Evolutionary conservation across 208 protist genomes (phyloP).

Genomic region (Histomonas meleagridis): DNA sequence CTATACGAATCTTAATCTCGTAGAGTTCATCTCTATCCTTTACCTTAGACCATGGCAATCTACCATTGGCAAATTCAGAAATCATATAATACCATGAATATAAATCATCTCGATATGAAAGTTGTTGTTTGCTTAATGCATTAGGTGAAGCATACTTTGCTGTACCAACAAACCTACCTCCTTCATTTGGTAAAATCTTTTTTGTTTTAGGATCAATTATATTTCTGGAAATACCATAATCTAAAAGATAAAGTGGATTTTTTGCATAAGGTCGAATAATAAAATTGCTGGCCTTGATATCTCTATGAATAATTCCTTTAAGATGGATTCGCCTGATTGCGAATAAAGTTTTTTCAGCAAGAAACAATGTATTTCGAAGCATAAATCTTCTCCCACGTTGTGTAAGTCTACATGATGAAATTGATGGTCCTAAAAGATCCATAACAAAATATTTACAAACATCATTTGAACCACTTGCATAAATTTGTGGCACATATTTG

Average conservation of each 20-base stretch:
- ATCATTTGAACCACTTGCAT: not conserved
- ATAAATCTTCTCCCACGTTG: not conserved
- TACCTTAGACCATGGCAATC: not conserved
- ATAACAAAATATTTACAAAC: not conserved
- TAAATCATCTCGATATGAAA: not conserved
- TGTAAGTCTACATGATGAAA: not conserved
- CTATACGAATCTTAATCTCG: not conserved
- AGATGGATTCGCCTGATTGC: not conserved
- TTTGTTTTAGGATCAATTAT: not conserved
- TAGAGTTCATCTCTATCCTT: not conserved
- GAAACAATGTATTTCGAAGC: not conserved
- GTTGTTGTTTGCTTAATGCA: not conserved
- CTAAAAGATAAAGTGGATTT: not conserved
- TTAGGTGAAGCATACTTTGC: not conserved
- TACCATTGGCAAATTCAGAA: not conserved
- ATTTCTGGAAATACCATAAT: conserved; percentile 18
- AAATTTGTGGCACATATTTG: not conserved
- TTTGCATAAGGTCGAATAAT: not conserved
- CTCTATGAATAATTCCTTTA: not conserved
- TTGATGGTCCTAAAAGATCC: not conserved
- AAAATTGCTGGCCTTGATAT: conserved; percentile 23
- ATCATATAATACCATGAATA: conserved; percentile 19
- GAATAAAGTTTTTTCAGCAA: not conserved
- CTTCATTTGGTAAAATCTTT: not conserved
- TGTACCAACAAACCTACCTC: not conserved